A percentile compares a stretch with the other conserved stretches of the same genome.
Evolutionary conservation across 768 basidiomycete species (phyloP).

Genomic region (Tricholoma sp.): DNA sequence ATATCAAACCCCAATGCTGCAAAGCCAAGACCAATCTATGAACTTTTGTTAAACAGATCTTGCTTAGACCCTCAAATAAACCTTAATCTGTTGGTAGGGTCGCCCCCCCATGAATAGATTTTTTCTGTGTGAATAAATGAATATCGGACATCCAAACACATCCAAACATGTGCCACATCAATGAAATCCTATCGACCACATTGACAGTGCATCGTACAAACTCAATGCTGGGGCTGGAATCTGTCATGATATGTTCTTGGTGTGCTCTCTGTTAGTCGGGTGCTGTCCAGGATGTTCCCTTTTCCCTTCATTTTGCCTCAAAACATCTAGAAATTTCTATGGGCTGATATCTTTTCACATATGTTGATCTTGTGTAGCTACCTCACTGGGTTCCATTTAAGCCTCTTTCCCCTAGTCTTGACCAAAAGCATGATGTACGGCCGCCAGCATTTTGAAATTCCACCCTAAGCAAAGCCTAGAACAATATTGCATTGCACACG

Average conservation of each 20-base stretch:
- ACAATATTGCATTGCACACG: neutral
- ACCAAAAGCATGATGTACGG: neutral
- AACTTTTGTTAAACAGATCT: neutral
- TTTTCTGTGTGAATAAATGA: neutral
- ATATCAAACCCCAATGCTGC: neutral
- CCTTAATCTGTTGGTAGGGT: slow-evolving; percentile 1
- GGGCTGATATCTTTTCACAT: neutral
- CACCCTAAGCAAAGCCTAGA: neutral
- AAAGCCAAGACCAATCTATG: neutral
- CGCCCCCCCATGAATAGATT: neutral
- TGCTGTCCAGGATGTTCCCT: neutral
- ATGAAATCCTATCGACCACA: neutral
- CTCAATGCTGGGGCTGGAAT: neutral
- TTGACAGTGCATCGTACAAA: too few species aligned
- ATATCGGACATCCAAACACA: neutral
- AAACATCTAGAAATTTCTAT: neutral
- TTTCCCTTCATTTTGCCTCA: neutral
- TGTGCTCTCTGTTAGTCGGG: neutral
- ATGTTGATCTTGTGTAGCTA: neutral
- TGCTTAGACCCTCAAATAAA: neutral
- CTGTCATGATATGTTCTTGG: neutral
- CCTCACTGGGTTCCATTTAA: neutral
- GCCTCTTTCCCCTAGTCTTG: neutral
- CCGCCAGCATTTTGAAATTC: neutral
- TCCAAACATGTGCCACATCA: neutral